Conservation (phyloP, 2,329 filamentous ascomycete species). For the Fusarium sp. region DNA sequence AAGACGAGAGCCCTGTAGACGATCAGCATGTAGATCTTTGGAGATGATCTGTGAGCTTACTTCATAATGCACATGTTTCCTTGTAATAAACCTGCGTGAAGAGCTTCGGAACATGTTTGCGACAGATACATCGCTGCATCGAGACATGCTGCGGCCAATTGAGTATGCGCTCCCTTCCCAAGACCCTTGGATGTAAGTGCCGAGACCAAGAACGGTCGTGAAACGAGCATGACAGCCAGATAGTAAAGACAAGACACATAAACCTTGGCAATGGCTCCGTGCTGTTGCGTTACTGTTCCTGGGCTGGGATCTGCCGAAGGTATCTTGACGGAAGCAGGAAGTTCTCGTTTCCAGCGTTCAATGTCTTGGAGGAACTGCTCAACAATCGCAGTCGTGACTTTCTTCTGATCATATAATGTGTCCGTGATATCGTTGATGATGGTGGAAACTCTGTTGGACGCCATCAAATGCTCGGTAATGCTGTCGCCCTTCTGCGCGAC, state of each 20-base stretch:
- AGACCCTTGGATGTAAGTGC: constrained; percentile 52
- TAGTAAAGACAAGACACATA: constrained; percentile 68
- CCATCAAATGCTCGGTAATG: constrained; percentile 47
- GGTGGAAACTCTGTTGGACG: constrained; percentile 53
- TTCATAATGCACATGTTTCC: constrained; percentile 69
- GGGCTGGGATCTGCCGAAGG: constrained; percentile 6
- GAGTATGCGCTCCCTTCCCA: constrained; percentile 42
- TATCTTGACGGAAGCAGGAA: constrained; percentile 50
- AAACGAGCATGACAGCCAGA: constrained; percentile 66
- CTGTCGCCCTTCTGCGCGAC: constrained; percentile 24
- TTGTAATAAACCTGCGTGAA: constrained; percentile 54
- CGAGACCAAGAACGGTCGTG: constrained; percentile 64
- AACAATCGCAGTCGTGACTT: constrained; percentile 45
- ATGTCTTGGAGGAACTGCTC: constrained; percentile 54
- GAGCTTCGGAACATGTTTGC: constrained; percentile 61
- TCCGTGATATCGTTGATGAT: constrained; percentile 57
- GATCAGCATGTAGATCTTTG: not conserved
- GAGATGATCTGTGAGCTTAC: constrained; percentile 46
- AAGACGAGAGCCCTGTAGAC: constrained; percentile 60
- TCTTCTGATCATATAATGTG: constrained; percentile 53
- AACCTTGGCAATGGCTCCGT: constrained; percentile 57
- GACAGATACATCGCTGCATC: constrained; percentile 65
- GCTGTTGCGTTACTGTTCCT: constrained; percentile 15
- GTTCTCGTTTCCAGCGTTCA: constrained; percentile 55
- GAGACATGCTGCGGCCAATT: constrained; percentile 61